phyloP scores from a whole-genome alignment of 2,329 filamentous ascomycete species.

The Juglanconis oblonga region DNA sequence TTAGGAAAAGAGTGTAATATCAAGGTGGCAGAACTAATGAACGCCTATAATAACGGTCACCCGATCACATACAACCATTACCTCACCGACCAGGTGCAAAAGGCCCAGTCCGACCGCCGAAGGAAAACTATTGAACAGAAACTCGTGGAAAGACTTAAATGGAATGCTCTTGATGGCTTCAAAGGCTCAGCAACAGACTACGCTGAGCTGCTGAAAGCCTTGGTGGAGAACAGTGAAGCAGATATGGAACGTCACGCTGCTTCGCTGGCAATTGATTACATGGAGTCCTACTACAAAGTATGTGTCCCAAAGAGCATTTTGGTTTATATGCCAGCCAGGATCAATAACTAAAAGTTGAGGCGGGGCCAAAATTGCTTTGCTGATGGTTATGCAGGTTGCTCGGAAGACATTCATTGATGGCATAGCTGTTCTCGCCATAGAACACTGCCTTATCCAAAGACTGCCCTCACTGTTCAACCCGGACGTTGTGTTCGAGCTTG shows the following conservation, averaged over 20 bases:
- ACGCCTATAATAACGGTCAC: slow-evolving; percentile 27
- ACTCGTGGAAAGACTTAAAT: too few relatives aligned
- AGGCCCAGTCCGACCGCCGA: slow-evolving; percentile 20
- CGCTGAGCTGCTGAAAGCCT: background rate
- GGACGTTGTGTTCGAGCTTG: too few relatives aligned
- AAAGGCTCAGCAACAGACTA: background rate
- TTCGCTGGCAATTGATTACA: slow-evolving; percentile 35
- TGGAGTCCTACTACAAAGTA: slow-evolving; percentile 46
- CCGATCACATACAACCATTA: slow-evolving; percentile 40
- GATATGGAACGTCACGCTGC: slow-evolving; percentile 37
- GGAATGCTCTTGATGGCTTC: background rate
- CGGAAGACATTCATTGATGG: too few relatives aligned
- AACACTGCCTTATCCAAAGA: too few relatives aligned
- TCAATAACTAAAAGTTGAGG: too few relatives aligned
- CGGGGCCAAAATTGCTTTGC: too few relatives aligned
- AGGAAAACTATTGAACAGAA: background rate
- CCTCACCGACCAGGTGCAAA: slow-evolving; percentile 32
- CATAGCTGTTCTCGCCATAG: too few relatives aligned
- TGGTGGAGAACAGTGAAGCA: slow-evolving; percentile 21
- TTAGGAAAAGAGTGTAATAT: slow-evolving; percentile 19
- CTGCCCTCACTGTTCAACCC: too few relatives aligned
- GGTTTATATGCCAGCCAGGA: too few relatives aligned
- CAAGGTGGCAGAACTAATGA: slow-evolving; percentile 28
- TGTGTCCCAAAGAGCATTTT: too few relatives aligned
- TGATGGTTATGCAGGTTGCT: too few relatives aligned